phyloP scores from a whole-genome alignment of 1,139 yeast genomes.

The Kodamaea sp. region DNA sequence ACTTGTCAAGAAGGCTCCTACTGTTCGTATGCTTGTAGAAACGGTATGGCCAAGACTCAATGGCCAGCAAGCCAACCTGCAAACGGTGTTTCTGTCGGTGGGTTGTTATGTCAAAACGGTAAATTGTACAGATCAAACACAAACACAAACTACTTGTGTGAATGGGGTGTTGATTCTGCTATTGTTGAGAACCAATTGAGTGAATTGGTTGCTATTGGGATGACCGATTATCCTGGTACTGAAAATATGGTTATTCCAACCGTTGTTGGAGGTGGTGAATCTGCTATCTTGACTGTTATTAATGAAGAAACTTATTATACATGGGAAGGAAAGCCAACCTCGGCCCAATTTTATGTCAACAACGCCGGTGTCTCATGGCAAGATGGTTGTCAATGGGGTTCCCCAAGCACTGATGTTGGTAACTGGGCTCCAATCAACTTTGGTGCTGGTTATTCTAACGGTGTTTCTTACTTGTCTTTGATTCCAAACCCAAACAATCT shows the following conservation, averaged over 20 bases:
- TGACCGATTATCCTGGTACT: slow-evolving; percentile 98
- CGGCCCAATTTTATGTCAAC: slow-evolving; percentile 96
- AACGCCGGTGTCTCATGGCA: slow-evolving; percentile 86
- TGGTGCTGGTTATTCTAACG: slow-evolving; percentile 85
- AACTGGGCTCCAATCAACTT: slow-evolving; percentile 98
- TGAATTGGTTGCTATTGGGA: slow-evolving; percentile 78
- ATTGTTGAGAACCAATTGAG: slow-evolving; percentile 61
- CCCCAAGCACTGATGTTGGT: slow-evolving; percentile 74
- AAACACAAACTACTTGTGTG: slow-evolving; percentile 64
- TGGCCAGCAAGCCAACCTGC: slow-evolving; percentile 88
- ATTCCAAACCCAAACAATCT: slow-evolving; percentile 93
- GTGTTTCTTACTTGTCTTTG: slow-evolving; percentile 81
- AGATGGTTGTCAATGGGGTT: slow-evolving; percentile 95
- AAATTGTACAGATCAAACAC: slow-evolving; percentile 75
- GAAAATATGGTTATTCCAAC: slow-evolving; percentile 98
- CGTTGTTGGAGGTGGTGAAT: slow-evolving; percentile 62
- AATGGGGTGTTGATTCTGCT: slow-evolving; percentile 75
- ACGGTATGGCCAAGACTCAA: slow-evolving; percentile 97
- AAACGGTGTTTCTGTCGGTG: slow-evolving; percentile 88
- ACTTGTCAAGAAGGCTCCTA: slow-evolving; percentile 79
- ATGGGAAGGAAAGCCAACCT: slow-evolving; percentile 81
- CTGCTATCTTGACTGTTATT: slow-evolving; percentile 72
- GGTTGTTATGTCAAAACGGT: slow-evolving; percentile 76
- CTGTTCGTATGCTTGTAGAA: slow-evolving; percentile 95
- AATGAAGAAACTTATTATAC: slow-evolving; percentile 70